Evolutionary conservation across 495 filamentous ascomycete species (phyloP).

Genomic region (Aspergillus asperescens): DNA sequence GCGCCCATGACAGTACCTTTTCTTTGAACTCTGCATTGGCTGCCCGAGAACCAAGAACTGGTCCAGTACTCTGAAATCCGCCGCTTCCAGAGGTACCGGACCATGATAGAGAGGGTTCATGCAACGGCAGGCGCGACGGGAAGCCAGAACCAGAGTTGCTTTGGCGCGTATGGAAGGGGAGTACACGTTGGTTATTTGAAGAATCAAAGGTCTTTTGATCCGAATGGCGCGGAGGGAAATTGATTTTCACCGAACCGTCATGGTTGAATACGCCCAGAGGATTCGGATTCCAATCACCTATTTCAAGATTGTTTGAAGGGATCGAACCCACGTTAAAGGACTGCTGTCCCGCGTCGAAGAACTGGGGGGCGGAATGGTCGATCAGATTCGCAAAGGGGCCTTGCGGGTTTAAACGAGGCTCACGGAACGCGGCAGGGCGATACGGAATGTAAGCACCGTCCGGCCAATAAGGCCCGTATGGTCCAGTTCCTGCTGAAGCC

Average conservation of each 20-base stretch:
- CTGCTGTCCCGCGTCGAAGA: conserved; percentile 29
- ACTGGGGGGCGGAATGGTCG: conserved; percentile 17
- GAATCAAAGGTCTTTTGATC: conserved; percentile 28
- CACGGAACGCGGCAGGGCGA: conserved; percentile 58
- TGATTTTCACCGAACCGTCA: conserved; percentile 30
- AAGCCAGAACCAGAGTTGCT: conserved; percentile 16
- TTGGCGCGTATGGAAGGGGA: conserved; percentile 34
- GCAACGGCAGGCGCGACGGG: conserved; percentile 18
- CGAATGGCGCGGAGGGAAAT: conserved; percentile 42
- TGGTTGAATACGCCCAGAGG: conserved; percentile 23
- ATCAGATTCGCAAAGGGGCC: conserved; percentile 19
- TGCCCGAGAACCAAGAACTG: conserved; percentile 19
- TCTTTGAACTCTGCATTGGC: conserved; percentile 67
- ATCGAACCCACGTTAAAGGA: conserved; percentile 26
- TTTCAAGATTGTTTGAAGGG: conserved; percentile 23
- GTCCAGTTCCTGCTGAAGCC: conserved; percentile 64
- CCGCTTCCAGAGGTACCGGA: conserved; percentile 18
- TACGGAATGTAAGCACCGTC: conserved; percentile 75
- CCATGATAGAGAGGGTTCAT: conserved; percentile 24
- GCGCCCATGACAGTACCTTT: conserved; percentile 75
- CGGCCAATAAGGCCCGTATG: conserved; percentile 73
- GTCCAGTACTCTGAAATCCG: conserved; percentile 21
- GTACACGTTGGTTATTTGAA: conserved; percentile 16
- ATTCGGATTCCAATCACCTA: conserved; percentile 31
- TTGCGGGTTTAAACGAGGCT: conserved; percentile 46